Conservation (phyloP, 2,329 filamentous ascomycete genomes). For the Aspergillus ruber region DNA sequence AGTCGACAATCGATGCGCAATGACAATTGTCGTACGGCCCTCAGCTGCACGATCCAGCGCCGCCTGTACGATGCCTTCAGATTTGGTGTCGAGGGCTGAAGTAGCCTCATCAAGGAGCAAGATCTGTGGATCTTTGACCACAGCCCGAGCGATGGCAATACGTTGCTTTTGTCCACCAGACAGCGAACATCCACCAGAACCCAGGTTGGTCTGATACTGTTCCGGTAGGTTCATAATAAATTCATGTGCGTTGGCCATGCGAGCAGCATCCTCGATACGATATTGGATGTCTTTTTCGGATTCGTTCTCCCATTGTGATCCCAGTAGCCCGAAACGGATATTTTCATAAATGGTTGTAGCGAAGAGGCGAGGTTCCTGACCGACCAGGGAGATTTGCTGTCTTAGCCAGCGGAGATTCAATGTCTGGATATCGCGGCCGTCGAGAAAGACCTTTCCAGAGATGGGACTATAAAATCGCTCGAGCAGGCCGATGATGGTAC, state of each 20-base stretch:
- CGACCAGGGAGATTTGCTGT: constrained; percentile 85
- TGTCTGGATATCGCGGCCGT: constrained; percentile 72
- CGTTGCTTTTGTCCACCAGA: constrained; percentile 96
- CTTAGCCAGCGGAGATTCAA: constrained; percentile 87
- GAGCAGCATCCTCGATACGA: constrained; percentile 72
- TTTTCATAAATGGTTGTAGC: constrained; percentile 83
- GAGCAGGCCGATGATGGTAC: constrained; percentile 85
- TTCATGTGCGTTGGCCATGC: constrained; percentile 88
- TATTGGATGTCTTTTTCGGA: constrained; percentile 61
- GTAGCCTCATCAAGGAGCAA: constrained; percentile 93
- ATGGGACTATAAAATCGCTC: constrained; percentile 96
- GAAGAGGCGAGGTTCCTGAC: constrained; percentile 88
- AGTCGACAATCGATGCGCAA: constrained; percentile 90
- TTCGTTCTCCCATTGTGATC: constrained; percentile 66
- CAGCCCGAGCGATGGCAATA: constrained; percentile 85
- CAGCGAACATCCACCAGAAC: constrained; percentile 83
- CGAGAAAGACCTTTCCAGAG: constrained; percentile 68
- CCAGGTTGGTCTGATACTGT: constrained; percentile 87
- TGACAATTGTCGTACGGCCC: constrained; percentile 89
- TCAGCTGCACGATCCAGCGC: constrained; percentile 82
- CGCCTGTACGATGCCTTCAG: constrained; percentile 88
- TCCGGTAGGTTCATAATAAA: constrained; percentile 79
- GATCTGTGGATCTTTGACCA: constrained; percentile 90
- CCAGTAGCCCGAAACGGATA: constrained; percentile 81
- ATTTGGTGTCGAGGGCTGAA: constrained; percentile 86